Evolutionary conservation across 495 filamentous ascomycete species (phyloP), one percentile per base, ranked within the genome.

Genomic region (Aspergillus kassunensis): DNA sequence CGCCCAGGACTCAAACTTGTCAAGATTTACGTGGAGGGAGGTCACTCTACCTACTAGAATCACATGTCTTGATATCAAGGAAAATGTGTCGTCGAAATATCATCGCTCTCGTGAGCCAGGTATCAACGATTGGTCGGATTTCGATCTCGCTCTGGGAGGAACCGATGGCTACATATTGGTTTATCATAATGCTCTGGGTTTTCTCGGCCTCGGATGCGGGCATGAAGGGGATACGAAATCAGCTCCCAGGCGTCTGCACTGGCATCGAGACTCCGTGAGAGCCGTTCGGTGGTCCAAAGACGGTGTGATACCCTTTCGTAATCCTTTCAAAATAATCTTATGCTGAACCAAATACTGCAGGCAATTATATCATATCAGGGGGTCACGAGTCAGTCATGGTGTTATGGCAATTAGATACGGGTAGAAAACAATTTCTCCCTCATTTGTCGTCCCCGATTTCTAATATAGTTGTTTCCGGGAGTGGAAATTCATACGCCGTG

Each of bases 341-440:
- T 18, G 36, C 60, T 54, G 21, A n/a, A 53, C 50, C 23, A 15
- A 21, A 12, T 11, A 11, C 37, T 45, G 18, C 46, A 96, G 91
- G 91, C n/a, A 92, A 96, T 59, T 98, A 98, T 62, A 66, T 97
- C 27, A 85, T 98, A 27, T 97, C 93, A 34, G 93, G 93, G 51
- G 95, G 93, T 9, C 78, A 81, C 11, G 93, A 97, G 67, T 90
- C 89, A 1, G 90, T 93, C 4, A 71, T 99, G 42, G 88, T 97
- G 13, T 69, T 96, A n/a, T 99, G 91, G 91, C 93, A 99, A 65
- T 69, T 97, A 16, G 89, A 93, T 53, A 96, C 92, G 2, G 83
- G 82, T 25, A 82, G 82, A 53, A 81, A 81, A 57, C 85, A 92
- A 58, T 87, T 80, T 64, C 70, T 99, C 7, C 93, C 93, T 1